A percentile compares a stretch with the other conserved stretches of the same genome.
These are phyloP conservation scores for Phytophthora quininea DNA, from an alignment of 352 stramenopile genomes.

Conservation along the genomic window DNA sequence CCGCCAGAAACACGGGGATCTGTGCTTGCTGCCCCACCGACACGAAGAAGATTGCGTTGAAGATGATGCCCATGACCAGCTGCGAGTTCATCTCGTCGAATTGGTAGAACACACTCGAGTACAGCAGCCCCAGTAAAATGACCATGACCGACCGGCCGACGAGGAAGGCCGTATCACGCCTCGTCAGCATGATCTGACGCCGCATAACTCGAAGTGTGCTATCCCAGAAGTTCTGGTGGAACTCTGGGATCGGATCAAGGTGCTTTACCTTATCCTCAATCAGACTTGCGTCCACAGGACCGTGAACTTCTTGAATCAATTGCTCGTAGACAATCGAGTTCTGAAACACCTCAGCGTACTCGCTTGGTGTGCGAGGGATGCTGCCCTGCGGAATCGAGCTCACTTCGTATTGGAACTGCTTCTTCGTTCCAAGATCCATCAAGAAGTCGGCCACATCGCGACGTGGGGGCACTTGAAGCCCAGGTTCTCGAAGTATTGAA, in stretches of 20 bases:
- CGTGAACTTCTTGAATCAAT: not conserved
- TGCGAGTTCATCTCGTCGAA: conserved; percentile 23
- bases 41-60: conserved; percentile 66
- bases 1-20: not conserved
- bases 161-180: conserved; percentile 36
- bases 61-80: conserved; percentile 67
- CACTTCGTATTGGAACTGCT: conserved; percentile 34
- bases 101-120: conserved; percentile 6
- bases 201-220: conserved; percentile 18
- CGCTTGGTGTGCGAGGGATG: conserved; percentile 10
- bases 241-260: conserved; percentile 61
- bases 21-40: conserved; percentile 9
- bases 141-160: conserved; percentile 25
- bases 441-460: conserved; percentile 91
- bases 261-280: conserved; percentile 59
- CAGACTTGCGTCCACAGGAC: not conserved
- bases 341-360: conserved; percentile 11
- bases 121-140: conserved; percentile 36
- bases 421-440: conserved; percentile 47
- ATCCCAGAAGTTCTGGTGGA: conserved; percentile 21
- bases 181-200: conserved; percentile 46
- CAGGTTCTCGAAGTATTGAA: conserved; percentile 71
- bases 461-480: conserved; percentile 13
- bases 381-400: not conserved
- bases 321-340: not conserved